Base-by-base conservation (phyloP, 306 rosid genomes). In the Citrullus amarus region DNA sequence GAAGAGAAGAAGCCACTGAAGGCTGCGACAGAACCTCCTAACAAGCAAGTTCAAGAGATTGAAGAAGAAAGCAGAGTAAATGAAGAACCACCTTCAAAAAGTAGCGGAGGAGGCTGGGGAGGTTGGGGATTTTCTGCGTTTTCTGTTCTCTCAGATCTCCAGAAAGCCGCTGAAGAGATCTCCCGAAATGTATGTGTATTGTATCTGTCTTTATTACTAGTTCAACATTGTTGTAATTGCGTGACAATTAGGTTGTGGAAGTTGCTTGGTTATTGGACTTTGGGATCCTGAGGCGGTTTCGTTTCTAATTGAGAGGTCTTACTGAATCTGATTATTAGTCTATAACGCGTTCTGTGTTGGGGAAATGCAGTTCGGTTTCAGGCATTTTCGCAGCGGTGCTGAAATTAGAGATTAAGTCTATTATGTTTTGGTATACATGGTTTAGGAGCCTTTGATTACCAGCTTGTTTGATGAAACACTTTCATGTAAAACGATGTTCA, bases 141-240 rank as follows among this genome's bases (percentile, higher is more conserved):
- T 70, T 84, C 96, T 5, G 89, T 93, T 80, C 84, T 91, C 81
- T 82, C 90, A 5, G 96, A 93, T 90, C 97, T 93, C 80, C 98
- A 91, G 80, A 91, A 90, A 44, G 98, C 96, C 25, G 98, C 97
- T 10, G 96, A 93, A 77, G 98, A 93, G 88, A 91, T 93, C 86
- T 91, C 98, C 51, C 97, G 98, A 87, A 91, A 88, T 88, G 98
- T 93, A 83, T 79, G 89, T 76, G 28, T 77, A 59, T 58, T 78
- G 17, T 76, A 46, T 53, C 38, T 28, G 17, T 80, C 44, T 28
- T 28, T 39, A 39, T 17, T 70, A 79, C 77, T 32, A 77, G 53
- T 4, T 34, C 73, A 25, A 25, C 80, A 3, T 56, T 77, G 44
- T 17, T 54, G 44, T n/a, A 6, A 6, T 56, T 76, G 67, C 67